Percentiles rank a stretch among this genome's conserved stretches.
These are phyloP conservation scores for Venturia effusa DNA, from an alignment of 2,329 filamentous ascomycete species.

Conservation along the genomic window DNA sequence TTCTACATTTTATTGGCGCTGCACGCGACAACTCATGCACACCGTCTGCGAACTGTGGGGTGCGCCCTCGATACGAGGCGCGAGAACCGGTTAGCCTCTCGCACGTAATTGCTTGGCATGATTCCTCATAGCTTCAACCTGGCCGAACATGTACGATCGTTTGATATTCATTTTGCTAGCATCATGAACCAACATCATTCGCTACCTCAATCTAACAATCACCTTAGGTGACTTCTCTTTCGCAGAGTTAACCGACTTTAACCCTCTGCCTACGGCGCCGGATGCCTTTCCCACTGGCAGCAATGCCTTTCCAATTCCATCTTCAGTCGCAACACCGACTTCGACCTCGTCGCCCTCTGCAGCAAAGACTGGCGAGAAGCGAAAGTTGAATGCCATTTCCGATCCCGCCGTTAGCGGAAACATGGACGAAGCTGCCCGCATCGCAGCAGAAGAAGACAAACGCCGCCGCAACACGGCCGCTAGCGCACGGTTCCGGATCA, in stretches of 20 bases:
- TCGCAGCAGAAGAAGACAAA: conserved; percentile 42
- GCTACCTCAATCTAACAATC: not conserved
- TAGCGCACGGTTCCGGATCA: conserved; percentile 42
- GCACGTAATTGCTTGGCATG: not conserved
- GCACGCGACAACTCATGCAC: not conserved
- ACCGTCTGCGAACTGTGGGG: conserved; percentile 1
- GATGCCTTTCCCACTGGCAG: conserved; percentile 3
- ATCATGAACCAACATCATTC: not conserved
- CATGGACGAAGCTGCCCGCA: conserved; percentile 35
- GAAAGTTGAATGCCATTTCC: conserved; percentile 30
- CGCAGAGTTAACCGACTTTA: conserved; percentile 27
- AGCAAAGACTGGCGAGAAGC: conserved; percentile 30
- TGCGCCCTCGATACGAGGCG: not conserved
- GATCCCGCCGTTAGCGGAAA: conserved; percentile 22
- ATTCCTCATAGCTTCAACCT: conserved; percentile 3
- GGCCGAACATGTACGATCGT: conserved; percentile 21
- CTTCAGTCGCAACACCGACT: conserved; percentile 14
- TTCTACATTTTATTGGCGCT: not conserved
- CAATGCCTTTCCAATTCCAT: conserved; percentile 9
- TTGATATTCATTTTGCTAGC: conserved; percentile 15
- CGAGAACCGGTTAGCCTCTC: not conserved
- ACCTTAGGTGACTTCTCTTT: conserved; percentile 33
- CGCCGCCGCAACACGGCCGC: conserved; percentile 42
- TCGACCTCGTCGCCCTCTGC: conserved; percentile 18
- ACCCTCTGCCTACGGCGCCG: conserved; percentile 5